Evolutionary conservation across 2,329 filamentous ascomycete species (phyloP), one percentile per base, ranked within the genome.

Genomic region (Alternaria ventricosa): DNA sequence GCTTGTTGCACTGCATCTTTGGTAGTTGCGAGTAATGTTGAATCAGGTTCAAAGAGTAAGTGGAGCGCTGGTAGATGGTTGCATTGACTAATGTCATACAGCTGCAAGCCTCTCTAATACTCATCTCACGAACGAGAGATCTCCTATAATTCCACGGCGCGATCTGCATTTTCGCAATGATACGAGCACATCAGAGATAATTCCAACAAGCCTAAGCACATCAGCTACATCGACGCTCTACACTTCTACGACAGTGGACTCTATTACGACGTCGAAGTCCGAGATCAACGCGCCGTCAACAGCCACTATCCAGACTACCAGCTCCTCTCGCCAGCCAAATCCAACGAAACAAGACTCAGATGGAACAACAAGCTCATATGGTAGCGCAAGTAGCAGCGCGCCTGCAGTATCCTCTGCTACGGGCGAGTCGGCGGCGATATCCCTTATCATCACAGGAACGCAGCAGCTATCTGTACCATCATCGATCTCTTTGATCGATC

Each of bases 1-100:
- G 58, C 53, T 53, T 70, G 20, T 45, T 66, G 33, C 45, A 33
- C 60, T 50, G 63, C 51, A 25, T 62, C 33, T n/a, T 43, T 51
- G 45, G 23, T 56, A 56, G 28, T 41, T 36, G 36, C 28, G 18
- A 56, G 27, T 43, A 46, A 51, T 56, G 57, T n/a, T 13, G 51
- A 47, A 15, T 36, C 33, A 36, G 20, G 27, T 41, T 12, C n/a
- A 55, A 53, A 47, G 20, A 33, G 61, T 63, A 33, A 51, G 61
- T 60, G 25, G 10, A 36, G 11, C 28, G 2, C 23, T 27, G 13
- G 15, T 43, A 10, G 9, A 10, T 60, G 12, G 25, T 28, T 15
- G 25, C 36, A 33, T 6, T 15, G 15, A 55, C 43, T 55, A 22
- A 43, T 45, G 15, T 12, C 20, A 28, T 11, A 28, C 18, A 58